These are phyloP conservation scores for Venturia asperata DNA, from an alignment of 2,329 filamentous ascomycete species.

Conservation along the genomic window DNA sequence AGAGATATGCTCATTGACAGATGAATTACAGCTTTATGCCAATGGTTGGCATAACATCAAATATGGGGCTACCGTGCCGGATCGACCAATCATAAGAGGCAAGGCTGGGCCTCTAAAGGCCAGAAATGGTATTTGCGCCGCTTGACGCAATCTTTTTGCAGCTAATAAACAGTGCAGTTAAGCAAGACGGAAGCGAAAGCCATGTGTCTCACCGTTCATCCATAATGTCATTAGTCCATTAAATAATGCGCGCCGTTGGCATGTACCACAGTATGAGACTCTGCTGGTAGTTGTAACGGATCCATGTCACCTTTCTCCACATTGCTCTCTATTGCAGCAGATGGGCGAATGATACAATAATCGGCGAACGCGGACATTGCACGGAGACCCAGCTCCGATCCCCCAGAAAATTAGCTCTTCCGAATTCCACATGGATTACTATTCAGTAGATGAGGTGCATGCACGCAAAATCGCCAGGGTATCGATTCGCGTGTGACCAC, in stretches of 20 bases:
- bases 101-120: not conserved
- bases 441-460: not conserved
- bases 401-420: constrained; percentile 2
- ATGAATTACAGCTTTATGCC: not conserved
- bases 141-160: not conserved
- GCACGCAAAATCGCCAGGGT: not conserved
- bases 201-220: not conserved
- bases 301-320: not conserved
- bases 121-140: not conserved
- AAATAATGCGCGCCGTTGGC: not conserved
- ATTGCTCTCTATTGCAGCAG: not conserved
- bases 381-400: constrained; percentile 4
- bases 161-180: not conserved
- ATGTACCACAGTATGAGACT: not conserved
- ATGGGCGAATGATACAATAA: not conserved
- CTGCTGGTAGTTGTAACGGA: not conserved
- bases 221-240: not conserved
- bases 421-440: not conserved
- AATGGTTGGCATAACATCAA: not conserved
- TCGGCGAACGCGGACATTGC: not conserved
- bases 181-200: not conserved
- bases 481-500: not conserved
- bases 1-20: not conserved
- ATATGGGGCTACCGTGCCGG: not conserved
- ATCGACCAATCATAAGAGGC: not conserved